Evolutionary conservation across 495 filamentous ascomycete species (phyloP), one percentile per base, ranked within the genome.

Genomic region (Penicillium coprophilum): DNA sequence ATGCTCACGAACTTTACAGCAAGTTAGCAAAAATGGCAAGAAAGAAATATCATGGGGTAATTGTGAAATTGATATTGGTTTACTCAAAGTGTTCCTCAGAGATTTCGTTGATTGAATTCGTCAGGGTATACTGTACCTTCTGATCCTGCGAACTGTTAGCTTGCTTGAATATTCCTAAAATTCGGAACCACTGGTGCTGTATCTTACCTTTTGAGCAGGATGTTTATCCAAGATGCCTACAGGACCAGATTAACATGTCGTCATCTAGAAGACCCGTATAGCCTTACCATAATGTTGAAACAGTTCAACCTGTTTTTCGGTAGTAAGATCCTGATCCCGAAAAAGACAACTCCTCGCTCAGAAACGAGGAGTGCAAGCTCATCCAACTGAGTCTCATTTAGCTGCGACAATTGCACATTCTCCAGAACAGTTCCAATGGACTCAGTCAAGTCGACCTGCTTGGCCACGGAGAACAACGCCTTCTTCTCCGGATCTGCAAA

Each of bases 401-500:
- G 65, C 39, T 66, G 64, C 38, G 69, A 71, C 11, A 81, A 63
- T 60, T 80, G 77, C 39, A 81, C 65, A 39, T 72, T 69, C 24
- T 71, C 67, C 15, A 80, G 62, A 10, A 76, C 65, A 4, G 76
- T 75, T 15, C 79, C 79, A 60, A 78, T 76, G 17, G 73, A 77
- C 61, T 82, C 80, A n/a, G 80, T 83, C 46, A 83, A 61, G 59
- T 78, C 69, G 7, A 74, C 69, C 10, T 53, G 65, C 48, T 71
- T 80, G 0, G 77, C 77, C 12, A 70, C 74, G 3, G 77, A 61
- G 40, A 81, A 69, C 32, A 84, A 68, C 0, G 77, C 66, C 47
- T 73, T 76, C 56, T 82, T 81, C 53, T 74, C 68, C 6, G 78
- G 78, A 55, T 82, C 78, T 9, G 81, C 81, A 53, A 77, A 81